These are phyloP conservation scores for Nakazawaea ambrosiae DNA, from an alignment of 805 yeast genomes.

Conservation along the genomic window DNA sequence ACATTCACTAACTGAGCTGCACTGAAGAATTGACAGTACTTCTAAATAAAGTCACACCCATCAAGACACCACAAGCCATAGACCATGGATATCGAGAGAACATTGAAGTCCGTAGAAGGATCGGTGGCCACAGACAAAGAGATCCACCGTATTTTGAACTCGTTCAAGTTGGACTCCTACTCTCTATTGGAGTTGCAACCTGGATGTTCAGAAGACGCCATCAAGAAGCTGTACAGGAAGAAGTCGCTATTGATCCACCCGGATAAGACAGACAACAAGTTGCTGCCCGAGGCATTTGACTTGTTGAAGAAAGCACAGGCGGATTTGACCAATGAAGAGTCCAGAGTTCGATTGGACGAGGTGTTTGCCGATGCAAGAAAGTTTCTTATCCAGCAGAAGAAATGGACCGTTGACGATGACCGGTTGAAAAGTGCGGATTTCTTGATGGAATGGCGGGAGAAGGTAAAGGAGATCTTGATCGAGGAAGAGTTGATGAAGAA, in stretches of 20 bases:
- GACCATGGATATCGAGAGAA: slow-evolving; percentile 2
- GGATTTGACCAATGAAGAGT: slow-evolving; percentile 28
- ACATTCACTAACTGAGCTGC: too few relatives aligned
- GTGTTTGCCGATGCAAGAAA: slow-evolving; percentile 37
- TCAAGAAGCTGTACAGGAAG: slow-evolving; percentile 44
- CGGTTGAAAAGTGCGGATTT: slow-evolving; percentile 28
- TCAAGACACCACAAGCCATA: not conserved
- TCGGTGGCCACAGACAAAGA: slow-evolving; percentile 36
- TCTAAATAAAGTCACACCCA: not conserved
- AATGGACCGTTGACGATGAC: slow-evolving; percentile 30
- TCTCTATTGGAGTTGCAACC: slow-evolving; percentile 42
- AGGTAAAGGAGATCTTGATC: slow-evolving; percentile 34
- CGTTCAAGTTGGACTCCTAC: slow-evolving; percentile 46
- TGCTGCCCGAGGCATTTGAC: slow-evolving; percentile 64
- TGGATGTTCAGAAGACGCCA: slow-evolving; percentile 29
- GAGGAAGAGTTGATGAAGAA: slow-evolving; percentile 40
- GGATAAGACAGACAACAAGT: slow-evolving; percentile 47
- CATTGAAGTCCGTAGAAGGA: slow-evolving; percentile 4
- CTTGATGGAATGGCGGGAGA: slow-evolving; percentile 31
- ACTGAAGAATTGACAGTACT: too few relatives aligned
- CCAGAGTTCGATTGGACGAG: slow-evolving; percentile 33
- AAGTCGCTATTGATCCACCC: slow-evolving; percentile 66
- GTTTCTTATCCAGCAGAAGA: slow-evolving; percentile 27
- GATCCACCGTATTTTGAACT: slow-evolving; percentile 43
- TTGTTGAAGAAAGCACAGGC: slow-evolving; percentile 47